These are phyloP conservation scores for Nepenthes gracilis DNA, from an alignment of 148 eudicot species.

Conservation along the genomic window DNA sequence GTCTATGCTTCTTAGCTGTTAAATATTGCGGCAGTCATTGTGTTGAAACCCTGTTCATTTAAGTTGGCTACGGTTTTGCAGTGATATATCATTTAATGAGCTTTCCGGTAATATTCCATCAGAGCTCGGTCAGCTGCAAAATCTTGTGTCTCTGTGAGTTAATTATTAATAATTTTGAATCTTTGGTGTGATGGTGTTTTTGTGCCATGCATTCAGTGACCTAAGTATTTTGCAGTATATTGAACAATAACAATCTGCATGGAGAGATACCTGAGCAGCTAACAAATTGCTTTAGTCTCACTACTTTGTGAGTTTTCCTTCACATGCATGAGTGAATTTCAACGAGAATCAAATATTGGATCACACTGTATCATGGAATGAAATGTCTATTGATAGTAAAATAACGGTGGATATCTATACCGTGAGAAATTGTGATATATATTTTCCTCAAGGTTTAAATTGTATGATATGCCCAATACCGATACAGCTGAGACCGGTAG, in stretches of 20 bases:
- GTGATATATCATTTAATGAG: constrained; percentile 52
- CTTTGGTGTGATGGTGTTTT: neutral
- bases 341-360: neutral
- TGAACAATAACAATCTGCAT: constrained; percentile 38
- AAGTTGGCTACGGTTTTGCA: constrained; percentile 2
- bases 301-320: constrained; percentile 30
- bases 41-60: neutral
- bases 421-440: too few species aligned
- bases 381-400: too few species aligned
- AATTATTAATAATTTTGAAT: too few species aligned
- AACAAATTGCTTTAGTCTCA: constrained; percentile 49
- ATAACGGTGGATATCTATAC: too few species aligned
- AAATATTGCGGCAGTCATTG: too few species aligned
- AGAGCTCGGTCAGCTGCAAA: constrained; percentile 57
- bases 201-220: neutral
- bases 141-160: constrained; percentile 41
- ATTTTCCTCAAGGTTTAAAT: too few species aligned
- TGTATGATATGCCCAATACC: too few species aligned
- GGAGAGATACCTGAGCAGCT: constrained; percentile 54
- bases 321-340: neutral
- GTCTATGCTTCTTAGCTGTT: too few species aligned
- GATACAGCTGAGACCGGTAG: too few species aligned
- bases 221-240: constrained; percentile 21
- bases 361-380: too few species aligned
- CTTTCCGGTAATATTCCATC: constrained; percentile 37